These are phyloP conservation scores for Boletus edulis DNA, from an alignment of 768 basidiomycete species.

Conservation along the genomic window DNA sequence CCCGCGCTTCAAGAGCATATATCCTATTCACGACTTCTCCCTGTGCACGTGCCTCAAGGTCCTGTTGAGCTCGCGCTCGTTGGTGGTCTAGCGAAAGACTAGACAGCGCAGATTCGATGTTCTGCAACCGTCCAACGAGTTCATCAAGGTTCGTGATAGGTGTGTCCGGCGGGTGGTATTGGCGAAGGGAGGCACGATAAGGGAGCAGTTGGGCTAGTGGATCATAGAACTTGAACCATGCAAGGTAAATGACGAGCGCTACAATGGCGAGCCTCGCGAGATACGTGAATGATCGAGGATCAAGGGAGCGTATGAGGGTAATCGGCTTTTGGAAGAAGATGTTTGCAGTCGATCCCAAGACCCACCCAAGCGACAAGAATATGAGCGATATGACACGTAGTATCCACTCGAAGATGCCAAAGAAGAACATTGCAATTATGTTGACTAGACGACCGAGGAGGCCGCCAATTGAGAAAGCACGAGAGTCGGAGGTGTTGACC, in stretches of 20 bases:
- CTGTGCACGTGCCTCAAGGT: conserved; percentile 49
- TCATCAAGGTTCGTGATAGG: conserved; percentile 69
- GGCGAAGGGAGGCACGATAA: conserved; percentile 27
- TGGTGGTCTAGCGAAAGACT: conserved; percentile 57
- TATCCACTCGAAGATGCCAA: conserved; percentile 22
- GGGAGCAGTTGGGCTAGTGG: conserved; percentile 34
- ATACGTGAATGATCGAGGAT: conserved; percentile 30
- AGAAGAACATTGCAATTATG: conserved; percentile 29
- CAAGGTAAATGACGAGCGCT: conserved; percentile 41
- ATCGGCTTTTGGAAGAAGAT: conserved; percentile 48
- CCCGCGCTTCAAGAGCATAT: conserved; percentile 52
- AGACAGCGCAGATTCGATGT: conserved; percentile 62
- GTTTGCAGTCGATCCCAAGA: conserved; percentile 49
- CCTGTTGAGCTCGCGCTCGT: conserved; percentile 47
- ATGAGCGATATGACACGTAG: conserved; percentile 32
- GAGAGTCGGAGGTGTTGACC: conserved; percentile 20
- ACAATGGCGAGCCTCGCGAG: conserved; percentile 44
- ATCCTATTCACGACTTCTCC: conserved; percentile 55
- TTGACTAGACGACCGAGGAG: conserved; percentile 45
- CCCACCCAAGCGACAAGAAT: conserved; percentile 44
- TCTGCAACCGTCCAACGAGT: conserved; percentile 57
- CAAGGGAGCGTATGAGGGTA: conserved; percentile 36
- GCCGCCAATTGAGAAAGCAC: conserved; percentile 45
- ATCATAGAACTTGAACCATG: conserved; percentile 44
- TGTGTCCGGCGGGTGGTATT: conserved; percentile 53